Percentiles rank a stretch among this genome's conserved stretches.
Evolutionary conservation across 805 yeast genomes (phyloP).

Genomic region (Starmerella tilneyi): DNA sequence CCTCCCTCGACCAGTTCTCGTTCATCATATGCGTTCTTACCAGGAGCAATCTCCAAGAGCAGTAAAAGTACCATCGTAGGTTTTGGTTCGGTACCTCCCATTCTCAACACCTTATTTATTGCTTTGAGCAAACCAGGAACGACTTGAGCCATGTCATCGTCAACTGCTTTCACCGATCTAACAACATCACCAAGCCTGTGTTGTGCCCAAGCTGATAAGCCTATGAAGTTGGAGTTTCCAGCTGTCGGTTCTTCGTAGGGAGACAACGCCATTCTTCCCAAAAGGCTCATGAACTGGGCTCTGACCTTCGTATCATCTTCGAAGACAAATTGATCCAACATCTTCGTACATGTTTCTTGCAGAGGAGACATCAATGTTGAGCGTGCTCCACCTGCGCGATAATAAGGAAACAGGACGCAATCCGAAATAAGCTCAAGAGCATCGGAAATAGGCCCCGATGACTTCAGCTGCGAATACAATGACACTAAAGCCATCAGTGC

Average conservation of each 20-base stretch:
- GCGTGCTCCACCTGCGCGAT: slow-evolving; percentile 37
- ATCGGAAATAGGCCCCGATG: not conserved
- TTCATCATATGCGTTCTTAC: not conserved
- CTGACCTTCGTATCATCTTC: slow-evolving; percentile 1
- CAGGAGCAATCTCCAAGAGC: slow-evolving; percentile 2
- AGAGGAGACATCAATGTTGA: slow-evolving; percentile 44
- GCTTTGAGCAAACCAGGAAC: not conserved
- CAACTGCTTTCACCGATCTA: not conserved
- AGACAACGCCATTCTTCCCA: slow-evolving; percentile 16
- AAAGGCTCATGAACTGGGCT: slow-evolving; percentile 10
- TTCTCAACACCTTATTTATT: slow-evolving; percentile 7
- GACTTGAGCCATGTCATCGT: not conserved
- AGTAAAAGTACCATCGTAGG: slow-evolving; percentile 11
- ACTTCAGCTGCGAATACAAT: slow-evolving; percentile 12
- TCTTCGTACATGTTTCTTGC: slow-evolving; percentile 49
- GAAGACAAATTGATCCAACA: slow-evolving; percentile 33
- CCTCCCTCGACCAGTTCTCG: slow-evolving; percentile 11
- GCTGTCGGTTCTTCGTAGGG: slow-evolving; percentile 14
- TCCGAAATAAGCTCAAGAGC: slow-evolving; percentile 13
- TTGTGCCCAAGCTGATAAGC: slow-evolving; percentile 16
- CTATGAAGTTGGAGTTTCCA: slow-evolving; percentile 11
- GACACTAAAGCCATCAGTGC: slow-evolving; percentile 37
- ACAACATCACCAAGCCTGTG: slow-evolving; percentile 1
- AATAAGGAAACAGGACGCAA: slow-evolving; percentile 22
- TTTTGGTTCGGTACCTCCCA: not conserved